phyloP scores from a whole-genome alignment of 805 yeast species.

The Ascoidea tarda region DNA sequence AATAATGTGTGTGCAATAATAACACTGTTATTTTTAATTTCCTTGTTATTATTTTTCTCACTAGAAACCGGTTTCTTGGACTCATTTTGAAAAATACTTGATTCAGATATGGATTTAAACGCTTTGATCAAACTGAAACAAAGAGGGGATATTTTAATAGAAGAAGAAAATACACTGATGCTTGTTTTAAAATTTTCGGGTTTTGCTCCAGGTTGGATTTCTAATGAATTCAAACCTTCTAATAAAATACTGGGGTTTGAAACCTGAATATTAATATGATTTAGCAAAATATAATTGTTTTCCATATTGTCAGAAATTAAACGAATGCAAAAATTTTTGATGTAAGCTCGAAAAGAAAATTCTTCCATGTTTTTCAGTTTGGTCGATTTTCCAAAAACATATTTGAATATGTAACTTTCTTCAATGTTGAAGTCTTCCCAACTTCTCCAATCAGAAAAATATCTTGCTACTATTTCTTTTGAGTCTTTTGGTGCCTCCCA shows the following conservation, averaged over 20 bases:
- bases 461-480: slow-evolving; percentile 33
- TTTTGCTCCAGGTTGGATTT: not conserved
- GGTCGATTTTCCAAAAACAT: slow-evolving; percentile 23
- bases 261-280: slow-evolving; percentile 14
- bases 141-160: not conserved
- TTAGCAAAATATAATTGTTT: slow-evolving; percentile 19
- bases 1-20: too few relatives aligned
- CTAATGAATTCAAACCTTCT: not conserved
- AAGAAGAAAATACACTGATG: not conserved
- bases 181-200: too few relatives aligned
- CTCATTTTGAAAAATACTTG: too few relatives aligned
- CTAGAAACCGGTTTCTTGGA: too few relatives aligned
- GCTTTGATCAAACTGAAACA: not conserved
- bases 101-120: too few relatives aligned
- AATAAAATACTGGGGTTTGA: slow-evolving; percentile 4
- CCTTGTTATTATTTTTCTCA: too few relatives aligned
- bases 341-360: slow-evolving; percentile 13
- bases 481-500: slow-evolving; percentile 41
- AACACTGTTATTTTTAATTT: too few relatives aligned
- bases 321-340: slow-evolving; percentile 19
- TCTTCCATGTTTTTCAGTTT: slow-evolving; percentile 4
- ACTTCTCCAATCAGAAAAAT: slow-evolving; percentile 71
- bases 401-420: slow-evolving; percentile 38
- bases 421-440: slow-evolving; percentile 73
- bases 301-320: slow-evolving; percentile 16